A percentile compares a stretch with the other conserved stretches of the same genome.
These are phyloP conservation scores for Sicyos baderoa DNA, from an alignment of 306 rosid species.

Conservation along the genomic window DNA sequence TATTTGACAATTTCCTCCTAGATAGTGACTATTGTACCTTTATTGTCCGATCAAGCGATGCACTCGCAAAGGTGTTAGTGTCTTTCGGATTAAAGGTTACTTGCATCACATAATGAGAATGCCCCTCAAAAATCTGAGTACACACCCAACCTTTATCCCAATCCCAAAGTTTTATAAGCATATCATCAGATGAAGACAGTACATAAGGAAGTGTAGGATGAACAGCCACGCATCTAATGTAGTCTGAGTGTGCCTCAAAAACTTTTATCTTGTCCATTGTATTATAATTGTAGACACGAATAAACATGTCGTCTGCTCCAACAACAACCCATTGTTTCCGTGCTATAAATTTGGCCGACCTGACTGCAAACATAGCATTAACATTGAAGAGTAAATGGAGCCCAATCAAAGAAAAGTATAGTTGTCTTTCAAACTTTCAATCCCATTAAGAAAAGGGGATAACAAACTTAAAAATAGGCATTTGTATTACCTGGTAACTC, in stretches of 20 bases:
- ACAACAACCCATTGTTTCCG: constrained; percentile 99
- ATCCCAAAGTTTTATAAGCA: constrained; percentile 99
- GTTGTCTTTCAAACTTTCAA: background rate
- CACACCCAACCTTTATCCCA: constrained; percentile 99
- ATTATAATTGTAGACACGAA: constrained; percentile 97
- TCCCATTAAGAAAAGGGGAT: background rate
- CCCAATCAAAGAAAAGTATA: background rate
- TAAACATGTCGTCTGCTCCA: constrained; percentile 95
- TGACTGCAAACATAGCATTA: constrained; percentile 53
- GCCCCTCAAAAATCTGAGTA: constrained; percentile 98
- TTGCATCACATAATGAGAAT: constrained; percentile 99
- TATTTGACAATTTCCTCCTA: background rate
- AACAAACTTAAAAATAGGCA: constrained; percentile 21
- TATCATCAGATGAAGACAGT: constrained; percentile 95
- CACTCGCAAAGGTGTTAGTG: constrained; percentile 98
- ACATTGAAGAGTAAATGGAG: background rate
- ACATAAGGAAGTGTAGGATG: constrained; percentile 97
- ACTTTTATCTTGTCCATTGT: constrained; percentile 98
- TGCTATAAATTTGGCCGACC: constrained; percentile 97
- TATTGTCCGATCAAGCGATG: constrained; percentile 98
- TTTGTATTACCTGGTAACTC: constrained; percentile 76
- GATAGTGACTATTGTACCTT: constrained; percentile 48
- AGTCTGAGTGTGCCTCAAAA: constrained; percentile 96
- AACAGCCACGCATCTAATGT: constrained; percentile 96
- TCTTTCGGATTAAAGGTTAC: constrained; percentile 98